phyloP scores from a whole-genome alignment of 306 rosid genomes.

The Carpinus fangiana region DNA sequence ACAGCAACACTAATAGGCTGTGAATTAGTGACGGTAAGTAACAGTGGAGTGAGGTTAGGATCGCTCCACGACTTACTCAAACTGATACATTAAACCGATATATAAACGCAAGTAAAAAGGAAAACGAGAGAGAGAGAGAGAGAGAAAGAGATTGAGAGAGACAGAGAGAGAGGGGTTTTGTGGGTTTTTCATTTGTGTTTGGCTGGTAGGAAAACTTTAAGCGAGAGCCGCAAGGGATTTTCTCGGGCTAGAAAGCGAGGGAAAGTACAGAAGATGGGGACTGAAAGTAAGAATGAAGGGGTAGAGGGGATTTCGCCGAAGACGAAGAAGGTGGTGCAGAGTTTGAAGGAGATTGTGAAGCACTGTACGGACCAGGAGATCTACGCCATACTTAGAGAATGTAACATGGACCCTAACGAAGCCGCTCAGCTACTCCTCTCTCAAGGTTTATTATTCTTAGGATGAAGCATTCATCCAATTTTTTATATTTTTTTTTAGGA shows the following conservation, averaged over 20 bases:
- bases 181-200: constrained; percentile 19
- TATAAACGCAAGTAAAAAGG: too few species aligned
- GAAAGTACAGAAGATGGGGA: constrained; percentile 22
- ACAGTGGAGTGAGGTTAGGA: too few species aligned
- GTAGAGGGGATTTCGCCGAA: constrained; percentile 3
- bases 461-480: background rate
- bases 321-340: constrained; percentile 31
- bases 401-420: constrained; percentile 42
- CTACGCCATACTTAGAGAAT: constrained; percentile 36
- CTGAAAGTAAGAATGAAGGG: constrained; percentile 31
- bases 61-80: too few species aligned
- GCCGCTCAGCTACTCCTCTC: constrained; percentile 44
- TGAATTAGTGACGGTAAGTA: too few species aligned
- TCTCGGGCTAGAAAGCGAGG: background rate
- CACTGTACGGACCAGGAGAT: constrained; percentile 40
- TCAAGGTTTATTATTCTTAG: constrained; percentile 26
- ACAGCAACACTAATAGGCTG: too few species aligned
- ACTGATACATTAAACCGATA: too few species aligned
- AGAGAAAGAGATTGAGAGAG: background rate
- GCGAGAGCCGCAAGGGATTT: constrained; percentile 14
- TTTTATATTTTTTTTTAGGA: background rate
- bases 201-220: constrained; percentile 35
- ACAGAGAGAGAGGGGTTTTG: constrained; percentile 22
- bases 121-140: background rate
- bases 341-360: constrained; percentile 37